Evolutionary conservation across 805 yeast species (phyloP), one percentile per base, ranked within the genome.

Genomic region (Nakazawaea peltata): DNA sequence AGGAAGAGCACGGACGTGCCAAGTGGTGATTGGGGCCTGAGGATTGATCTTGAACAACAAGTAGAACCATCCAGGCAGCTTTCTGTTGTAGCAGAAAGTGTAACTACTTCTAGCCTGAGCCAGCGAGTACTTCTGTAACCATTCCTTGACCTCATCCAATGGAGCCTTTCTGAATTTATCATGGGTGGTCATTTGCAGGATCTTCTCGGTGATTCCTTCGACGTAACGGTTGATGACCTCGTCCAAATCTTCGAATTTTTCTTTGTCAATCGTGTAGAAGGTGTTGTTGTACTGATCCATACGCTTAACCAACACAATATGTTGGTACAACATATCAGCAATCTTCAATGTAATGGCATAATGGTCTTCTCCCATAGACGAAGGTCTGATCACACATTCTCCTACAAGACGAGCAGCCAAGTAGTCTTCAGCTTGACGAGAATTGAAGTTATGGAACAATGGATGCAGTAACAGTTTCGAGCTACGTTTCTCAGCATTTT

Each of bases 271-370:
- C 0, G 75, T 69, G 41, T 59, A 71, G 39, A 62, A 63, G 23
- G 81, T 86, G 42, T 73, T 75, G 49, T 77, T 76, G 30, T 70
- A 77, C 31, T 71, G 69, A 9, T 30, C 33, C 24, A 16, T 8
- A 21, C 29, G 37, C 57, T 92, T 97, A 42, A 77, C 65, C 30
- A 92, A 82, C 47, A 87, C 92, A 44, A 92, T 64, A 54, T 92
- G 97, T 55, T 92, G 97, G 61, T 81, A 92, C 42, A 90, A 61
- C 53, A 80, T 82, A 52, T 84, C 90, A 41, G 84, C 92, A 30
- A 92, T 88, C 55, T 92, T 92, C 97, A 97, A 92, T 0, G 99
- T 90, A 28, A 90, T 79, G 2, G 95, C 87, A 46, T 92, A 68
- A 56, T 79, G 96, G 43, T 85, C 83, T 31, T 73, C 68, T 28